These are phyloP conservation scores for Bacidia rubella DNA, from an alignment of 495 filamentous ascomycete genomes.

Conservation along the genomic window DNA sequence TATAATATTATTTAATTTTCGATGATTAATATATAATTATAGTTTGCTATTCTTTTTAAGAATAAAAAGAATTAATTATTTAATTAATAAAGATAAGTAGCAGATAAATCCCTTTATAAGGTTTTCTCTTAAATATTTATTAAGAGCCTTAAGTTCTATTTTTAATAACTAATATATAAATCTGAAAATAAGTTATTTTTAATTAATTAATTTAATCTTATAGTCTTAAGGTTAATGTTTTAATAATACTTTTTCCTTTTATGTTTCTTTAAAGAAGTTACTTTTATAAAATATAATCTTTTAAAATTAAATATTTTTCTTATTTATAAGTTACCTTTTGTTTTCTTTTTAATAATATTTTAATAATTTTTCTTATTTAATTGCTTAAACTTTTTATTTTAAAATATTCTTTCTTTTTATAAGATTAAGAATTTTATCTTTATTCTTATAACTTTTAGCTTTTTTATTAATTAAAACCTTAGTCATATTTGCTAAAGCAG, in stretches of 20 bases:
- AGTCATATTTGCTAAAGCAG: neutral
- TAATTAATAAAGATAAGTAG: neutral
- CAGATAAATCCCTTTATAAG: constrained; percentile 4
- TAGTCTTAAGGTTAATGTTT: neutral
- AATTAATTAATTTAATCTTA: constrained; percentile 2
- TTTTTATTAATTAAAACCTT: neutral
- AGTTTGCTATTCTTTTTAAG: constrained; percentile 2
- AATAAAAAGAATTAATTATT: constrained; percentile 1
- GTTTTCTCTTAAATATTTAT: constrained; percentile 4
- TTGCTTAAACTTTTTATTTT: neutral
- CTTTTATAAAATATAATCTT: constrained; percentile 1
- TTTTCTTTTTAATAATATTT: too few relatives aligned
- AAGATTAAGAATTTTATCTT: neutral
- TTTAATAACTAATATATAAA: constrained; percentile 6
- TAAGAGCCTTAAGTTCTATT: constrained; percentile 6
- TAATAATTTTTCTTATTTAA: too few relatives aligned
- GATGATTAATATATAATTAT: constrained; percentile 4
- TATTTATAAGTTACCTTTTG: too few relatives aligned
- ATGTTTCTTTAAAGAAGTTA: constrained; percentile 1
- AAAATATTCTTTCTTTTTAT: neutral
- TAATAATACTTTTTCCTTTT: constrained; percentile 1
- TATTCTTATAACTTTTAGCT: neutral
- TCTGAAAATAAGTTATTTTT: neutral
- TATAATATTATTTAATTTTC: constrained; percentile 1
- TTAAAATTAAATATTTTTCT: too few relatives aligned